A percentile compares a stretch with the other conserved stretches of the same genome.
These are phyloP conservation scores for Peronosclerospora sorghi DNA, from an alignment of 352 stramenopile species.

Conservation along the genomic window DNA sequence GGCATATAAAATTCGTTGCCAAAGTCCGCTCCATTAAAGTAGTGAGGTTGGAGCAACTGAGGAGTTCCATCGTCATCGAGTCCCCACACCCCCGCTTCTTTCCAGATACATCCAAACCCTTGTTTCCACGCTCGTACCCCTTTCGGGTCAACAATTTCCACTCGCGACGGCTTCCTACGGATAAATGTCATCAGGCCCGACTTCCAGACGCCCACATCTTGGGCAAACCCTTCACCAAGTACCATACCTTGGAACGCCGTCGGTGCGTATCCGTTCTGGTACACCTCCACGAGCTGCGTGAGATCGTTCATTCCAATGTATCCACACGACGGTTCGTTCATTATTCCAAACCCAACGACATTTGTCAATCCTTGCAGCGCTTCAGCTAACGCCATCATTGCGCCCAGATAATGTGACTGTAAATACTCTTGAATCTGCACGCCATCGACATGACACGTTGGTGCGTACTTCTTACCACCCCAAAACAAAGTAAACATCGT, in stretches of 20 bases:
- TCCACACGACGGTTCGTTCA: constrained; percentile 83
- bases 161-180: constrained; percentile 31
- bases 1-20: constrained; percentile 70
- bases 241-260: constrained; percentile 77
- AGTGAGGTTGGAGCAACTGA: constrained; percentile 37
- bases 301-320: constrained; percentile 66
- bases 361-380: constrained; percentile 59
- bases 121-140: constrained; percentile 57
- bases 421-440: constrained; percentile 79
- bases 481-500: constrained; percentile 91
- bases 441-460: constrained; percentile 49
- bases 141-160: constrained; percentile 37
- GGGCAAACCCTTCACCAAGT: constrained; percentile 49
- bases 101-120: constrained; percentile 62
- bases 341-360: constrained; percentile 83
- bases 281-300: constrained; percentile 25
- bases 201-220: constrained; percentile 58
- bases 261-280: constrained; percentile 55
- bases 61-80: constrained; percentile 30
- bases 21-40: constrained; percentile 69
- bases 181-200: constrained; percentile 67
- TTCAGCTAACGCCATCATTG: constrained; percentile 55
- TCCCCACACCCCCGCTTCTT: constrained; percentile 71
- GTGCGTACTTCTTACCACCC: constrained; percentile 59
- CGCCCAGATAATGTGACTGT: constrained; percentile 78